Base-by-base conservation (phyloP, 176 grass and related monocot species). In the Bonia amplexicaulis region DNA sequence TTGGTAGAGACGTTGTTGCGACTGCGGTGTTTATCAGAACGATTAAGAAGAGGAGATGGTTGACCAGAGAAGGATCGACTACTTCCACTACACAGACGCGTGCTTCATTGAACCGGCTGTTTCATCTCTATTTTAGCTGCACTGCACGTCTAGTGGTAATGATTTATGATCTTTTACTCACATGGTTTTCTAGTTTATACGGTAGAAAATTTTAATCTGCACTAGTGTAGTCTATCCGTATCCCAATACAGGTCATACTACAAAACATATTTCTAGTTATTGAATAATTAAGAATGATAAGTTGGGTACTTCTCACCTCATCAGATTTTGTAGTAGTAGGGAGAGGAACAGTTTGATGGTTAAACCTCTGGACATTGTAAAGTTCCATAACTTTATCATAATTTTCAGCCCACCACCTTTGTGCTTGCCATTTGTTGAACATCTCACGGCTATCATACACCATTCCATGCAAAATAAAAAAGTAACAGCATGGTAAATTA, bases 331-430 rank as follows among this genome's bases (percentile, higher is more conserved):
- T 90, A 82, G 93, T 91, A 51, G 79, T 87, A 19, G 93, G 93
- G n/a, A 99, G 93, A 59, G 97, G 90, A 69, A 92, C 87, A 33
- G 74, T 67, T 83, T 96, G 82, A 48, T 78, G 86, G 65, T 96
- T 91, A 88, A 99, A 99, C 77, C 79, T 95, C 84, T 94, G 93
- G 19, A 99, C 97, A 37, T 99, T 99, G 79, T 99, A 99, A 73
- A 99, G 84, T 47, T 99, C 97, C 93, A 94, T 92, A 72, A 99
- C 92, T 80, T 91, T 96, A 81, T 99, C 93, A 65, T 99, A 94
- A 59, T 99, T 99, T 78, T 99, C 93, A 78, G 93, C 90, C 97
- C 97, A 99, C 97, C 97, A 99, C 41, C 92, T 87, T 76, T 99
- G 97, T 9, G 97, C 93, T 91, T 94, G 97, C 92, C 92, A 99